A percentile compares a stretch with the other conserved stretches of the same genome.
These are phyloP conservation scores for Collybiopsis confluens DNA, from an alignment of 768 basidiomycete genomes.

Conservation along the genomic window DNA sequence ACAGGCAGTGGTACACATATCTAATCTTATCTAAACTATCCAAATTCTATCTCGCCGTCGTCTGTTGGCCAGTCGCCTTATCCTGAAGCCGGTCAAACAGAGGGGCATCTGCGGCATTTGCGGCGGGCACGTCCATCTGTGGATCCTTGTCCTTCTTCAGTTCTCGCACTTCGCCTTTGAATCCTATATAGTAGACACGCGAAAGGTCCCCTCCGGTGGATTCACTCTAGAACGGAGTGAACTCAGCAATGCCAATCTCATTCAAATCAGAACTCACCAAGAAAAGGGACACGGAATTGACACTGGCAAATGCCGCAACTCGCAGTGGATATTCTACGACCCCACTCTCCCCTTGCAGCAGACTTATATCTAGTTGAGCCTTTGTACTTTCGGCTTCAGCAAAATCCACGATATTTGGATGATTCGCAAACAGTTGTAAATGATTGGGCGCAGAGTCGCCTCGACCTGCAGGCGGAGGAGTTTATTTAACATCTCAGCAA, in stretches of 20 bases:
- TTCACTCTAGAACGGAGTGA: conserved; percentile 44
- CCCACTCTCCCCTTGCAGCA: conserved; percentile 65
- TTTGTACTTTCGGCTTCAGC: conserved; percentile 62
- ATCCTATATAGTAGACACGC: conserved; percentile 76
- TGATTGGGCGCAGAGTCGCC: conserved; percentile 75
- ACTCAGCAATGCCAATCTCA: too few species aligned
- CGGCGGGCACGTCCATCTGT: conserved; percentile 74
- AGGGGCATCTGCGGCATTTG: conserved; percentile 70
- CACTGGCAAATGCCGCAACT: conserved; percentile 70
- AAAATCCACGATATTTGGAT: conserved; percentile 74
- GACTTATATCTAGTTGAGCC: conserved; percentile 66
- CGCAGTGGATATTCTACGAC: conserved; percentile 77
- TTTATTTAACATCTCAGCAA: background rate
- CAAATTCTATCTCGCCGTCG: background rate
- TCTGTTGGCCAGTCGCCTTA: conserved; percentile 51
- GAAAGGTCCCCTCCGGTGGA: conserved; percentile 61
- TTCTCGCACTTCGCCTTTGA: conserved; percentile 67
- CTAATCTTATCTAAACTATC: background rate
- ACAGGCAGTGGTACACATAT: background rate
- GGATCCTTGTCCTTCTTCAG: conserved; percentile 54
- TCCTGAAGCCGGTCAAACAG: conserved; percentile 57
- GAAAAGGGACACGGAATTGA: conserved; percentile 70
- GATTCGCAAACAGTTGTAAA: conserved; percentile 72
- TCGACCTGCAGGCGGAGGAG: conserved; percentile 47
- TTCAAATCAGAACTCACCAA: conserved; percentile 59